phyloP scores from a whole-genome alignment of 2,329 filamentous ascomycete species.

The Elsinoe ampelina region DNA sequence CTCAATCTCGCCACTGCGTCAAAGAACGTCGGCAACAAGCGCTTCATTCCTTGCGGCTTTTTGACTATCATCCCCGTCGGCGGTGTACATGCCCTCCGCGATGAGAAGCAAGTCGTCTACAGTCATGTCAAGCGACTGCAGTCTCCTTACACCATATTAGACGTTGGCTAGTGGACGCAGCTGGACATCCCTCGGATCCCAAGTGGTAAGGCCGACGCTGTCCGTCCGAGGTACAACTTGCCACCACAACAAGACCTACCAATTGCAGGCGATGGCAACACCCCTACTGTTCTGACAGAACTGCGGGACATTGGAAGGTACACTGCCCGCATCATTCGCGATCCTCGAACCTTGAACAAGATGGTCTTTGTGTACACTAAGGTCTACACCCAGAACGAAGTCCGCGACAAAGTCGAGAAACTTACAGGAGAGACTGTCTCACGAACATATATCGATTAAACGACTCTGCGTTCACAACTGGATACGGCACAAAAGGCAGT shows the following conservation, averaged over 20 bases:
- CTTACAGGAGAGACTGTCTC: constrained; percentile 38
- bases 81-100: constrained; percentile 35
- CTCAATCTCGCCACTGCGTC: constrained; percentile 24
- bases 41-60: constrained; percentile 26
- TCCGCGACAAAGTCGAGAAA: constrained; percentile 39
- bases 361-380: constrained; percentile 43
- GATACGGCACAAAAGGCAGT: not conserved
- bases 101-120: constrained; percentile 44
- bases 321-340: constrained; percentile 43
- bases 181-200: constrained; percentile 36
- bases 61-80: constrained; percentile 36
- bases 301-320: constrained; percentile 46
- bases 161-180: constrained; percentile 53
- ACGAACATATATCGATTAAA: not conserved
- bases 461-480: not conserved
- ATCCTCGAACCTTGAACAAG: constrained; percentile 46
- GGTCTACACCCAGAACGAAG: constrained; percentile 38
- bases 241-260: not conserved
- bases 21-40: constrained; percentile 24
- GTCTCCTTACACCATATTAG: constrained; percentile 48
- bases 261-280: constrained; percentile 40
- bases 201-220: constrained; percentile 37
- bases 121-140: constrained; percentile 40
- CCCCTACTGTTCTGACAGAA: constrained; percentile 38
- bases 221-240: constrained; percentile 21